These are phyloP conservation scores for Pholiota adiposa DNA, from an alignment of 1,284 basidiomycete species.

Conservation along the genomic window DNA sequence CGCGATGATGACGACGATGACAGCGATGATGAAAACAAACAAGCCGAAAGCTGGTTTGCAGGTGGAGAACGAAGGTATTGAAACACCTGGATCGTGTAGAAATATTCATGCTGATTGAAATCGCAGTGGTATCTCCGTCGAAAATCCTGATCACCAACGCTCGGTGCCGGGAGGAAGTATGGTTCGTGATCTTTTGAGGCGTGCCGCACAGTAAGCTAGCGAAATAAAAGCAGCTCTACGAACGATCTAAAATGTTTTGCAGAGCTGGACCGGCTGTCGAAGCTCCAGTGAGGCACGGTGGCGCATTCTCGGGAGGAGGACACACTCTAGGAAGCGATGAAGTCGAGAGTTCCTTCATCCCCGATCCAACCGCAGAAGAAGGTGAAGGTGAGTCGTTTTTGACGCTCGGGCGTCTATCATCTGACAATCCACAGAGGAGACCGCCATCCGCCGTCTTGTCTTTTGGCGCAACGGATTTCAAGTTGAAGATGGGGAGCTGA, in stretches of 20 bases:
- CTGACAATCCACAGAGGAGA: constrained; percentile 45
- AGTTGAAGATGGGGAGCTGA: constrained; percentile 88
- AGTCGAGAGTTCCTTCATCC: constrained; percentile 69
- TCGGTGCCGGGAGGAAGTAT: constrained; percentile 65
- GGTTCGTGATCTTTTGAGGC: constrained; percentile 81
- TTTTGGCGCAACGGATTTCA: constrained; percentile 97
- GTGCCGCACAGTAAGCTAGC: constrained; percentile 77
- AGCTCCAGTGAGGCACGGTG: constrained; percentile 24
- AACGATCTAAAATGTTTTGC: background rate
- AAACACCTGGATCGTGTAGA: background rate
- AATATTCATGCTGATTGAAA: background rate
- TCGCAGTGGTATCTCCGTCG: constrained; percentile 86
- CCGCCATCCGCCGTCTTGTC: constrained; percentile 79
- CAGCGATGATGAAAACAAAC: constrained; percentile 46
- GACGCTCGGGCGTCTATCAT: background rate
- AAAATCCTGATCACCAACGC: constrained; percentile 74
- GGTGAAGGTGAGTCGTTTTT: constrained; percentile 16
- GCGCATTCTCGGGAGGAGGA: constrained; percentile 70
- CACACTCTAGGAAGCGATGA: constrained; percentile 90
- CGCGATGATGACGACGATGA: constrained; percentile 53
- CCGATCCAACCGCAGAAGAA: constrained; percentile 61
- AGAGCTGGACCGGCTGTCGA: constrained; percentile 49
- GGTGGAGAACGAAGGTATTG: constrained; percentile 86
- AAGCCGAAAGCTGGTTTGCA: constrained; percentile 75
- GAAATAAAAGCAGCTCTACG: background rate